A percentile compares a stretch with the other conserved stretches of the same genome.
Evolutionary conservation across 306 rosid species (phyloP).

Genomic region (peach (Prunus persica)): DNA sequence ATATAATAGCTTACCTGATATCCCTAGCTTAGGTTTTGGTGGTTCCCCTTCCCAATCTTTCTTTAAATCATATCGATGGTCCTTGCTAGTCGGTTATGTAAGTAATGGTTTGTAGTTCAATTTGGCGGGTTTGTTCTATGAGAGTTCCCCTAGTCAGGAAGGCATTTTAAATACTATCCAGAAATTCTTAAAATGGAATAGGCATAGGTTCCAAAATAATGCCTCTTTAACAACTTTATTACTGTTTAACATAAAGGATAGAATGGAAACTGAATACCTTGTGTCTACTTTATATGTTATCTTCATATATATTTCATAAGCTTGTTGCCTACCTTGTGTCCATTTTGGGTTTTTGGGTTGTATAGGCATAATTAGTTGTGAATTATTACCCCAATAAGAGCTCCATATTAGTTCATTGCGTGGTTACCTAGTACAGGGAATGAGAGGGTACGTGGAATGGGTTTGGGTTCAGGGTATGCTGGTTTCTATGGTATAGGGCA

Average conservation of each 20-base stretch:
- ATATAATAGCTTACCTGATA: neutral
- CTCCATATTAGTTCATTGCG: neutral
- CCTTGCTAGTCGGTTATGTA: neutral
- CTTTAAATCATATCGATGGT: neutral
- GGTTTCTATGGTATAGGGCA: no score
- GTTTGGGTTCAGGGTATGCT: no score
- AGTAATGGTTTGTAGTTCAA: neutral
- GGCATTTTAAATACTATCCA: neutral
- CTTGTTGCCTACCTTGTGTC: neutral
- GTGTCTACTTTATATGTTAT: no score
- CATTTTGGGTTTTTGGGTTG: neutral
- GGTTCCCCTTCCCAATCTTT: neutral
- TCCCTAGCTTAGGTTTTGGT: neutral
- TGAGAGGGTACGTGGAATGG: no score
- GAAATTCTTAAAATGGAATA: neutral
- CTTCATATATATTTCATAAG: neutral
- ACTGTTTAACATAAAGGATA: neutral
- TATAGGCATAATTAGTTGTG: neutral
- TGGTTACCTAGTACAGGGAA: no score
- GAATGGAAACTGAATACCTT: neutral
- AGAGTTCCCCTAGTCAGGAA: neutral
- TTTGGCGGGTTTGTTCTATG: neutral
- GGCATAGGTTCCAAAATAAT: neutral
- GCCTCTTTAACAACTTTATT: neutral
- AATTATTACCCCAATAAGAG: neutral